Base-by-base conservation (phyloP, 352 stramenopile genomes). In the Peronosclerospora sorghi region DNA sequence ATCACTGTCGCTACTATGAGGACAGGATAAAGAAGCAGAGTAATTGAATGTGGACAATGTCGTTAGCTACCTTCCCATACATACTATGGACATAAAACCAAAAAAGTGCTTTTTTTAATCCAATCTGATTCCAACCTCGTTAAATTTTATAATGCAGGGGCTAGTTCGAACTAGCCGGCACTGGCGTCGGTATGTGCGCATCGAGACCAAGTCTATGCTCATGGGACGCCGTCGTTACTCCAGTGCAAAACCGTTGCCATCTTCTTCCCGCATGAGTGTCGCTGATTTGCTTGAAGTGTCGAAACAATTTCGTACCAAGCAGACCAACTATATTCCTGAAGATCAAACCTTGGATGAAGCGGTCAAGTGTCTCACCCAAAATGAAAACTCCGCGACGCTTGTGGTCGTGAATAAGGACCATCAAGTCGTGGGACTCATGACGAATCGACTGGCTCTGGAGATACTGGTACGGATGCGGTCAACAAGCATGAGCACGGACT, bases 331-430 rank as follows among this genome's bases (percentile, higher is more conserved):
- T 44, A 81, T 89, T 35, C 59, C 67, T 29, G 56, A 85, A 35
- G 51, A 79, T 41, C 44, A 80, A 49, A 77, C 71, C 29, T 55
- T 89, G 18, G 52, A 59, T n/a, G 69, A 83, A n/a, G 76, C 76
- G 8, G 65, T 89, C 8, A 54, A 70, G 30, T 83, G 46, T 18
- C 49, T 89, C 6, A 68, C 68, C 13, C 58, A 73, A 42, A 83
- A 89, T 47, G 68, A 83, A 36, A 89, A 89, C 40, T 86, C 76
- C 18, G 68, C 69, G 9, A 79, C 73, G 45, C 65, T 89, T 24
- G 73, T 89, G 37, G 76, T 89, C 27, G 71, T 89, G 5, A 73
- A 86, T 46, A 53, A 56, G 0, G 45, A 73, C 18, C 59, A 85
- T 24, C 71, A 83, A 29, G 72, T 89, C 19, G 73, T 89, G n/a